Evolutionary conservation across 768 basidiomycete genomes (phyloP), one percentile per base, ranked within the genome.

Genomic region (Gloeophyllum trabeum): DNA sequence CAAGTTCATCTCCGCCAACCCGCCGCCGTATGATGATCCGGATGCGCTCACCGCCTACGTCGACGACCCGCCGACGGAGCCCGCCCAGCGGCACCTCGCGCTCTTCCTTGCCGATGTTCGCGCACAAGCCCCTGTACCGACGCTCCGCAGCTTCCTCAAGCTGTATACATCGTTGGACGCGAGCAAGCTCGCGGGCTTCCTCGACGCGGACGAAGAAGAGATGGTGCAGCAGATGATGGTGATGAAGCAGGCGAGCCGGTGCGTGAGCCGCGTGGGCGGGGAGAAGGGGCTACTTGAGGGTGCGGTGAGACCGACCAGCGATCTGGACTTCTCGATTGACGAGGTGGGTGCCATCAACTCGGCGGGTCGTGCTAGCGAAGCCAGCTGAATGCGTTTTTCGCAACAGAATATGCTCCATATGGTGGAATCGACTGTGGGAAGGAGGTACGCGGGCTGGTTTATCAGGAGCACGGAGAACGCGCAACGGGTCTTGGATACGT

Each of bases 141-240:
- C 89, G 1, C 71, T 96, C 18, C 75, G 91, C 40, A 89, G 86
- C 58, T 81, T 98, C 73, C 64, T 99, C 51, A 93, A 96, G 61
- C 69, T 99, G 49, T 99, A 99, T 66, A 92, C 92, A 4, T 88
- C 84, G 39, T 76, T 99, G 41, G 92, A 89, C 46, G 81, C 92
- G 12, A 76, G 76, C 55, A 97, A 97, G 64, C 74, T 99, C 21
- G 83, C 93, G 1, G 81, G 80, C 51, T 96, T 98, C 74, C 66
- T 94, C 35, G 89, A 91, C 46, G 78, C 76, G 35, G 86, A 87
- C 48, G 94, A 97, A 63, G 94, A 98, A 56, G 85, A 87, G 60
- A 82, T 97, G 55, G 71, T 99, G 45, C 86, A 93, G 63, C 87
- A 94, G 72, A 76, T 98, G 72, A 96, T 98, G 91, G 81, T 90